These are phyloP conservation scores for Wickerhamomyces mucosus DNA, from an alignment of 805 yeast genomes.

Conservation along the genomic window DNA sequence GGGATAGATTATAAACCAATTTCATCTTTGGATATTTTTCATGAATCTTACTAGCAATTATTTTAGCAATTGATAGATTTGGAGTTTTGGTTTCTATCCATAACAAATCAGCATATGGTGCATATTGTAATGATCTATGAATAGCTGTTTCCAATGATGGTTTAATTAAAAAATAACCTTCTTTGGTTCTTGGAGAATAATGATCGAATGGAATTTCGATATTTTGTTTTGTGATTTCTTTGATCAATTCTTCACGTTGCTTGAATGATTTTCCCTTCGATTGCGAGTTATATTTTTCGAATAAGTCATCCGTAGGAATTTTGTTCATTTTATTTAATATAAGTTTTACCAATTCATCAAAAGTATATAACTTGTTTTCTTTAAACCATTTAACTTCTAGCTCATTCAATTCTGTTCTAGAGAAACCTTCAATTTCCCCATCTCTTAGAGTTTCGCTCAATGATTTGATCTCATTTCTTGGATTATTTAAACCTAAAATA, in stretches of 20 bases:
- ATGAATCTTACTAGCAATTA: constrained; percentile 34
- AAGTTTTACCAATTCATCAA: constrained; percentile 37
- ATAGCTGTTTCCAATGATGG: constrained; percentile 46
- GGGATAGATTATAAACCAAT: constrained; percentile 52
- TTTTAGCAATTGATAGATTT: constrained; percentile 38
- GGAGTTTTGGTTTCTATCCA: constrained; percentile 61
- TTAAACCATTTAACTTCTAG: constrained; percentile 40
- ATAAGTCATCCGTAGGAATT: constrained; percentile 20
- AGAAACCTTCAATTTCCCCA: constrained; percentile 32
- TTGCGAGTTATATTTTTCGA: constrained; percentile 17
- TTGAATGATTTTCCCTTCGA: constrained; percentile 8
- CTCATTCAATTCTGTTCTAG: constrained; percentile 24
- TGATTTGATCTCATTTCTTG: constrained; percentile 24
- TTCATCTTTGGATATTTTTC: constrained; percentile 39
- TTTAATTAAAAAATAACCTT: constrained; percentile 43
- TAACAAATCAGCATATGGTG: constrained; percentile 49
- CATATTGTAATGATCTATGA: constrained; percentile 41
- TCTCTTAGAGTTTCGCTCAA: constrained; percentile 34
- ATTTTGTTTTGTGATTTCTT: constrained; percentile 15
- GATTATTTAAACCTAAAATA: constrained; percentile 35
- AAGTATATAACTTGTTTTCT: constrained; percentile 32
- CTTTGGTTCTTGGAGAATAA: constrained; percentile 52
- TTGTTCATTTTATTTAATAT: constrained; percentile 7
- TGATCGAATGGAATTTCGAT: constrained; percentile 36
- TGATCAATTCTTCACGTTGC: constrained; percentile 12